These are phyloP conservation scores for Aegilops sharonensis DNA, from an alignment of 176 grass and related monocot species.

Conservation along the genomic window DNA sequence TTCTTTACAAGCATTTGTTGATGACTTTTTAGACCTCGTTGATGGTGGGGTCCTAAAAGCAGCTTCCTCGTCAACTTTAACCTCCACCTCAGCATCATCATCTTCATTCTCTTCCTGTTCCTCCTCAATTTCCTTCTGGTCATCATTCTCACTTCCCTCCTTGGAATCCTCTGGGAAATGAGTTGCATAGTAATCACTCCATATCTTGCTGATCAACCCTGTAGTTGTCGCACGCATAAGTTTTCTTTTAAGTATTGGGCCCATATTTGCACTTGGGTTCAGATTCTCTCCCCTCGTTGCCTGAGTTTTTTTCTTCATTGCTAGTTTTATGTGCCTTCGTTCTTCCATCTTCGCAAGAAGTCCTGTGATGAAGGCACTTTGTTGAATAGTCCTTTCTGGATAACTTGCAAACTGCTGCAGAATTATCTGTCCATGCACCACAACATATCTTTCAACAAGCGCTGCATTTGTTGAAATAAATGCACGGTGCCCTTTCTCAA, in stretches of 20 bases:
- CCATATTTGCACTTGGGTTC: slow-evolving; percentile 66
- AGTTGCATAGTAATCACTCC: slow-evolving; percentile 68
- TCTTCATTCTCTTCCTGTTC: slow-evolving; percentile 64
- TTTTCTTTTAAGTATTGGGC: slow-evolving; percentile 48
- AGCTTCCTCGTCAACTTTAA: slow-evolving; percentile 27
- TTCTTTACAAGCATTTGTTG: slow-evolving; percentile 19
- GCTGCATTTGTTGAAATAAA: slow-evolving; percentile 57
- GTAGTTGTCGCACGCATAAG: slow-evolving; percentile 92
- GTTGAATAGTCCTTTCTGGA: slow-evolving; percentile 56
- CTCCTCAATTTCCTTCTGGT: slow-evolving; percentile 50
- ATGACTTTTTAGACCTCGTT: slow-evolving; percentile 16
- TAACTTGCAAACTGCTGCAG: slow-evolving; percentile 76
- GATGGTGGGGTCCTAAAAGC: slow-evolving; percentile 17
- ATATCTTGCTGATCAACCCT: slow-evolving; percentile 66
- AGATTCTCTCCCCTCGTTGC: slow-evolving; percentile 53
- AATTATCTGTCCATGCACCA: slow-evolving; percentile 86
- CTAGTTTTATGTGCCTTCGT: slow-evolving; percentile 66
- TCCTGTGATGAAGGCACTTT: slow-evolving; percentile 58
- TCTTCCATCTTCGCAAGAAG: slow-evolving; percentile 59
- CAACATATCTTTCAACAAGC: slow-evolving; percentile 72
- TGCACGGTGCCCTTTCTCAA: slow-evolving; percentile 49
- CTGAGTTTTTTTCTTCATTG: slow-evolving; percentile 66
- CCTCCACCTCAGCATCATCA: slow-evolving; percentile 66
- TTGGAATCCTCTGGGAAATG: slow-evolving; percentile 68
- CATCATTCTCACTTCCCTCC: slow-evolving; percentile 36